A percentile compares a stretch with the other conserved stretches of the same genome.
Conservation (phyloP, 306 rosid species). For the Vigna reflexopilosa region DNA sequence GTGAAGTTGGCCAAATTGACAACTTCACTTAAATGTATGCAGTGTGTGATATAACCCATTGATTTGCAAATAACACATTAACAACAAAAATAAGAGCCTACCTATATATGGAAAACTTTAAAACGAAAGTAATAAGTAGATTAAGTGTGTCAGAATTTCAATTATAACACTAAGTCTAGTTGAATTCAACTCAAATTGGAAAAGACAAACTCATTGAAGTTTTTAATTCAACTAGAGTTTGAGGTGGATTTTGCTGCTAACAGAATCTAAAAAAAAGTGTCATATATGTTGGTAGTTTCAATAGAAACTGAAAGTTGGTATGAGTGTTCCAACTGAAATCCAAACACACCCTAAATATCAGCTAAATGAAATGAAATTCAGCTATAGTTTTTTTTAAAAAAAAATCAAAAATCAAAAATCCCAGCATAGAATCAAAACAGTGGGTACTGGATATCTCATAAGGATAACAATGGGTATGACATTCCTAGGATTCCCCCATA, state of each 20-base stretch:
- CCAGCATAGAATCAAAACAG: conserved; percentile 7
- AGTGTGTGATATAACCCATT: not conserved
- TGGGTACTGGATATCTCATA: conserved; percentile 14
- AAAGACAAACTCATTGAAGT: too few relatives aligned
- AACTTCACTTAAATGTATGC: too few relatives aligned
- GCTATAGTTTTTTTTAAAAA: not conserved
- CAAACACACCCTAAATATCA: not conserved
- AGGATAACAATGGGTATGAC: conserved; percentile 30
- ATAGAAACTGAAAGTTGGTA: too few relatives aligned
- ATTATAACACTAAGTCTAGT: too few relatives aligned
- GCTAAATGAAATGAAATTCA: conserved; percentile 30
- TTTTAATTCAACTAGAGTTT: too few relatives aligned
- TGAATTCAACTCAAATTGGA: too few relatives aligned
- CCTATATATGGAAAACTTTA: conserved; percentile 8
- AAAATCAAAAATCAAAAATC: not conserved
- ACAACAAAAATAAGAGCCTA: not conserved
- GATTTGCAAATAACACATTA: not conserved
- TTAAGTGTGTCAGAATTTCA: not conserved
- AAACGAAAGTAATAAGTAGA: conserved; percentile 8
- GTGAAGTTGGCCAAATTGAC: too few relatives aligned
- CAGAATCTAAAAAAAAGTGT: too few relatives aligned
- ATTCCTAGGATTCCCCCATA: conserved; percentile 21
- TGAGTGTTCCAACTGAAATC: too few relatives aligned
- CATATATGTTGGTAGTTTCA: too few relatives aligned
- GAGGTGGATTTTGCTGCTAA: too few relatives aligned